A percentile compares a stretch with the other conserved stretches of the same genome.
These are phyloP conservation scores for Macroventuria anomochaeta DNA, from an alignment of 2,329 filamentous ascomycete genomes.

Conservation along the genomic window DNA sequence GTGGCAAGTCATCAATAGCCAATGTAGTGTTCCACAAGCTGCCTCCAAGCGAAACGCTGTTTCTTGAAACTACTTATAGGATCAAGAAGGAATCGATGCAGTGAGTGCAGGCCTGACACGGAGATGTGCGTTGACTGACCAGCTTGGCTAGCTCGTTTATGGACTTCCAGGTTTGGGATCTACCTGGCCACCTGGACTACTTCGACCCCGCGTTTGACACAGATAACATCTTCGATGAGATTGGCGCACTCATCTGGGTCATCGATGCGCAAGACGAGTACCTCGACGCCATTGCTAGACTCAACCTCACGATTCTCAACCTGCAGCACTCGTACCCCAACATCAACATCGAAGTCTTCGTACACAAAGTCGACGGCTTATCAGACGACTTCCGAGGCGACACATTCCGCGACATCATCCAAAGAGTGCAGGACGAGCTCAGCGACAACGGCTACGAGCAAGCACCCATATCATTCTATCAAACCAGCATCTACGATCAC, in stretches of 20 bases:
- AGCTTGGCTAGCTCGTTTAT: constrained; percentile 79
- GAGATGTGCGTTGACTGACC: constrained; percentile 3
- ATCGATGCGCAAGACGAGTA: constrained; percentile 99
- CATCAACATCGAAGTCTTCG: constrained; percentile 98
- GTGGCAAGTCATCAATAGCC: constrained; percentile 96
- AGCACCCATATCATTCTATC: constrained; percentile 90
- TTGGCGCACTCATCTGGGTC: constrained; percentile 96
- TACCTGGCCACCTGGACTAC: constrained; percentile 93
- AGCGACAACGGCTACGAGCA: constrained; percentile 93
- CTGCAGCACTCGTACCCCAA: constrained; percentile 87
- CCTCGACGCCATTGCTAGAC: constrained; percentile 82
- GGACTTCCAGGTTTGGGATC: constrained; percentile 99
- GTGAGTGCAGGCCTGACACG: constrained; percentile 59
- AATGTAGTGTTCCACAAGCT: constrained; percentile 99
- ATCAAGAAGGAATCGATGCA: constrained; percentile 96
- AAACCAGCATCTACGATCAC: constrained; percentile 98
- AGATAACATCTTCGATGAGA: constrained; percentile 90
- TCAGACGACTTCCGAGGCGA: constrained; percentile 96
- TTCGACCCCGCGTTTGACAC: constrained; percentile 89
- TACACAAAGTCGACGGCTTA: constrained; percentile 98
- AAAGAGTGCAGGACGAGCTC: constrained; percentile 94
- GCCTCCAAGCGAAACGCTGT: constrained; percentile 92
- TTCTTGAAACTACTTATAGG: constrained; percentile 90
- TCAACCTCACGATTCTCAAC: constrained; percentile 88
- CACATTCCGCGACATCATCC: constrained; percentile 94